These are phyloP conservation scores for Trametes gibbosa DNA, from an alignment of 768 basidiomycete genomes.

Conservation along the genomic window DNA sequence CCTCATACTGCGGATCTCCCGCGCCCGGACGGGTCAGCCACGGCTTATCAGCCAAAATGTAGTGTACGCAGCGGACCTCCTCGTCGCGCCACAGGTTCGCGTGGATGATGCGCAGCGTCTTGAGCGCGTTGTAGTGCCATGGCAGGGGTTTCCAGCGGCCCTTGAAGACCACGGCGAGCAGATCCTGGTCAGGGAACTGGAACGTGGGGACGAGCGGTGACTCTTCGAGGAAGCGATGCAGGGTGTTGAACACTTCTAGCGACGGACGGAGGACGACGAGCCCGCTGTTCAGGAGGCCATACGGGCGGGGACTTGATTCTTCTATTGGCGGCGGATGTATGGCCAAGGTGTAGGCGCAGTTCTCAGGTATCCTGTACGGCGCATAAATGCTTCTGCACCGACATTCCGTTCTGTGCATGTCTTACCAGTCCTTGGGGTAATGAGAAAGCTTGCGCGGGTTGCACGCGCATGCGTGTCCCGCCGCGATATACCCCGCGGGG, in stretches of 20 bases:
- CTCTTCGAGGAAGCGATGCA: slow-evolving; percentile 56
- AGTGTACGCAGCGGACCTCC: slow-evolving; percentile 84
- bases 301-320: slow-evolving; percentile 59
- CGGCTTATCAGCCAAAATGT: slow-evolving; percentile 84
- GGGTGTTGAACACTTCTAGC: slow-evolving; percentile 43
- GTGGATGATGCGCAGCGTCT: slow-evolving; percentile 78
- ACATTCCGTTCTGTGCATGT: neutral
- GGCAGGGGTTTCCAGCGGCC: slow-evolving; percentile 76
- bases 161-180: slow-evolving; percentile 76
- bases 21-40: slow-evolving; percentile 60
- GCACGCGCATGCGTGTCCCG: slow-evolving; percentile 89
- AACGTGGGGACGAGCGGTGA: slow-evolving; percentile 53
- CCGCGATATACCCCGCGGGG: slow-evolving; percentile 74
- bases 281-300: slow-evolving; percentile 87
- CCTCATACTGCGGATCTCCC: slow-evolving; percentile 41
- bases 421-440: slow-evolving; percentile 87
- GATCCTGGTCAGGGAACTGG: slow-evolving; percentile 92
- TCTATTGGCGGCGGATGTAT: slow-evolving; percentile 40
- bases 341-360: slow-evolving; percentile 76
- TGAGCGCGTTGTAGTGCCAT: slow-evolving; percentile 92
- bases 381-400: neutral
- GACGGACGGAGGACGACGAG: slow-evolving; percentile 85
- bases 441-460: slow-evolving; percentile 83
- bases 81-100: slow-evolving; percentile 77
- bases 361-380: slow-evolving; percentile 77